A percentile compares a stretch with the other conserved stretches of the same genome.
Conservation (phyloP, 192 early-diverging fungal species). For the Podila epigama region DNA sequence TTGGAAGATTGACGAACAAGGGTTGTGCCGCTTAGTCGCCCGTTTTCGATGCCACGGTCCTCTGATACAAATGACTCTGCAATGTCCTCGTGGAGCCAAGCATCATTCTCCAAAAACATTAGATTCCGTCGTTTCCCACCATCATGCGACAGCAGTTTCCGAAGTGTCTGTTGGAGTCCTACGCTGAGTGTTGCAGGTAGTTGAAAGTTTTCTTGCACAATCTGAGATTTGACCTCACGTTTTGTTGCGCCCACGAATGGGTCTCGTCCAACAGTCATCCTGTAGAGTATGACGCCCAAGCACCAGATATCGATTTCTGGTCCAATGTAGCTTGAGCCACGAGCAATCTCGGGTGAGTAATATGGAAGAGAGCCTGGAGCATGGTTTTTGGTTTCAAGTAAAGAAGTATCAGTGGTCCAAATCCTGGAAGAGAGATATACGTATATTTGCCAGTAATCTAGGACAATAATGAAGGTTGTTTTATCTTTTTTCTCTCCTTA, state of each 20-base stretch:
- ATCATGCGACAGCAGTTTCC: slow-evolving; percentile 54
- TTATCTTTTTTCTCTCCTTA: slow-evolving; percentile 12
- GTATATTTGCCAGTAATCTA: too few relatives aligned
- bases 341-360: slow-evolving; percentile 89
- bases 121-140: slow-evolving; percentile 50
- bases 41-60: slow-evolving; percentile 12
- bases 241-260: slow-evolving; percentile 59
- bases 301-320: slow-evolving; percentile 98
- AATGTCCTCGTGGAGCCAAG: slow-evolving; percentile 53
- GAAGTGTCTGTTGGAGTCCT: slow-evolving; percentile 50
- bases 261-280: slow-evolving; percentile 70
- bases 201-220: slow-evolving; percentile 47
- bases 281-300: slow-evolving; percentile 89
- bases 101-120: slow-evolving; percentile 50
- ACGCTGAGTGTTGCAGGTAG: slow-evolving; percentile 52
- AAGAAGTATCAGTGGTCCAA: neutral
- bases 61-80: slow-evolving; percentile 10
- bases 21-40: slow-evolving; percentile 27
- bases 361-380: slow-evolving; percentile 83
- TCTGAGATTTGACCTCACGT: slow-evolving; percentile 60
- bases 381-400: neutral
- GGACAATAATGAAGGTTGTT: neutral
- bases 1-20: slow-evolving; percentile 24
- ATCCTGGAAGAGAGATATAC: too few relatives aligned
- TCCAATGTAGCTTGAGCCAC: slow-evolving; percentile 89